Evolutionary conservation across 1,284 basidiomycete genomes (phyloP), one percentile per base, ranked within the genome.

Genomic region (Leccinum brunneo-olivaceum): DNA sequence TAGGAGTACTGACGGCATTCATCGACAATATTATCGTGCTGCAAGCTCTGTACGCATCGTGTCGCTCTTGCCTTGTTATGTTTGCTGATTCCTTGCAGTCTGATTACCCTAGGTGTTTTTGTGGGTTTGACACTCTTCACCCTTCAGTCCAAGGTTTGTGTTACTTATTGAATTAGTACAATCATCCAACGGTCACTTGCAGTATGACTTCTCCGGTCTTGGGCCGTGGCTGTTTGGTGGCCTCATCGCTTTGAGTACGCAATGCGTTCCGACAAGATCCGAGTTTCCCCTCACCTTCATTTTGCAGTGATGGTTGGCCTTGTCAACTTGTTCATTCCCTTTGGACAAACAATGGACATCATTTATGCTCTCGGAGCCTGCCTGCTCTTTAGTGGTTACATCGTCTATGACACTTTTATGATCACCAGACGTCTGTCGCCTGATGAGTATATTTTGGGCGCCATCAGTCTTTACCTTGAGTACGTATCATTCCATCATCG

Each of bases 81-180:
- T 48, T 44, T 56, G 45, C 47, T 57, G 20, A 51, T 49, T 32
- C 25, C 24, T 43, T 24, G 41, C 43, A 86, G 83, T 45, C 58
- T 91, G 36, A 89, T 94, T 55, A 94, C 91, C 0, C 68, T 85
- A 12, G 90, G 90, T 25, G 80, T 92, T 35, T 95, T 95, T 75
- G 62, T 89, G 35, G 91, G 90, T 3, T 68, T 94, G 48, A 90
- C 88, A 0, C 63, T 93, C 41, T 94, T 91, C 67, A 94, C 90
- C 1, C 69, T 87, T 54, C 87, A 90, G 60, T 85, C 84, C 43
- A 89, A 89, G 70, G 83, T 81, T 50, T 19, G 64, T 28, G 5
- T 43, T 21, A 39, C 5, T 29, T 34, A 27, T 29, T 29, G 27
- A 19, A 41, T 39, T 10, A 12, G 16, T 45, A 19, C 28, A 25